phyloP scores from a whole-genome alignment of 1,284 basidiomycete species.

The Schizophyllum commune region DNA sequence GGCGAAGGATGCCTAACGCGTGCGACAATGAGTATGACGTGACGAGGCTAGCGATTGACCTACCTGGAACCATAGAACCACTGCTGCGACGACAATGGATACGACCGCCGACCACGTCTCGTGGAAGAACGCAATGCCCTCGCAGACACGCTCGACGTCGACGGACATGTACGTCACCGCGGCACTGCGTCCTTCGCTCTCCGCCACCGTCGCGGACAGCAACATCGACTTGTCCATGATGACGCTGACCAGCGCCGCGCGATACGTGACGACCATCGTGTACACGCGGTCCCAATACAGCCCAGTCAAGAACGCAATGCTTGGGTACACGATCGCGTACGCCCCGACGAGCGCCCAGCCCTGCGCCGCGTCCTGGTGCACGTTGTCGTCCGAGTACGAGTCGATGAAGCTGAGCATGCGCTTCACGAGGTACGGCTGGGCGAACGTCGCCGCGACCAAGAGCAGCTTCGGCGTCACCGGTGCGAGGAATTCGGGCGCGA shows the following conservation, averaged over 20 bases:
- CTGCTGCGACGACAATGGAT: slow-evolving; percentile 15
- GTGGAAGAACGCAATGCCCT: slow-evolving; percentile 17
- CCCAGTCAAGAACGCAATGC: slow-evolving; percentile 14
- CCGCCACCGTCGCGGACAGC: slow-evolving; percentile 8
- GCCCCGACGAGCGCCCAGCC: slow-evolving; percentile 21
- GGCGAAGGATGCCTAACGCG: slow-evolving; percentile 9
- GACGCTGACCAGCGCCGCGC: slow-evolving; percentile 8
- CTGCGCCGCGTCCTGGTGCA: slow-evolving; percentile 7
- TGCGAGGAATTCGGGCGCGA: slow-evolving; percentile 7
- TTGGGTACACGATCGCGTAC: slow-evolving; percentile 14
- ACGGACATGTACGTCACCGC: slow-evolving; percentile 16
- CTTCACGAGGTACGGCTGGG: slow-evolving; percentile 17
- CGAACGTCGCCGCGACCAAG: slow-evolving; percentile 16
- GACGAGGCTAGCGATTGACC: neutral
- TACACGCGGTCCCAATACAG: slow-evolving; percentile 19
- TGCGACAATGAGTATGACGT: neutral
- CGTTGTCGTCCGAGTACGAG: slow-evolving; percentile 5
- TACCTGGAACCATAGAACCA: slow-evolving; percentile 17
- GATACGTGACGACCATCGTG: slow-evolving; percentile 4
- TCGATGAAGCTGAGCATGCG: slow-evolving; percentile 15
- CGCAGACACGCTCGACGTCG: slow-evolving; percentile 19
- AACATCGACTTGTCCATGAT: slow-evolving; percentile 13
- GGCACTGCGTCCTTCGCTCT: slow-evolving; percentile 11
- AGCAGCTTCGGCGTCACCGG: slow-evolving; percentile 16
- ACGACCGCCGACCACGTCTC: slow-evolving; percentile 17